These are phyloP conservation scores for Fraxinus platypoda DNA, from an alignment of 305 asterid genomes.

Conservation along the genomic window DNA sequence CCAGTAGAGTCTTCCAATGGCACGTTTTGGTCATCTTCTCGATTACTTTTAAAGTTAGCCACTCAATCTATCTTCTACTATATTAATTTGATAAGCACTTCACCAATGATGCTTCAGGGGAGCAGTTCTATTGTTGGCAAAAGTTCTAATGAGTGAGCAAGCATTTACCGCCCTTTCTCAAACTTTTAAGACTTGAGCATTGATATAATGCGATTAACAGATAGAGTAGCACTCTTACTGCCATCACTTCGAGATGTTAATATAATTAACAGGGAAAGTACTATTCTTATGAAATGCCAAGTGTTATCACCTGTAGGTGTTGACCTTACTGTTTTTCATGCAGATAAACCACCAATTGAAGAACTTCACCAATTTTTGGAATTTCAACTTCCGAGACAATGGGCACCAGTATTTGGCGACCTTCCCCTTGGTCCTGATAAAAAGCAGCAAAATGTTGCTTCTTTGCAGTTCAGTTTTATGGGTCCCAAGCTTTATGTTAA, in stretches of 20 bases:
- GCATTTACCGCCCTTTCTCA: neutral
- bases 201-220: neutral
- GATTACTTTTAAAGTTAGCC: neutral
- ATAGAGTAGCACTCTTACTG: slow-evolving; percentile 5
- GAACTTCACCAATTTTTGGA: slow-evolving; percentile 72
- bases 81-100: neutral
- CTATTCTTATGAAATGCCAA: slow-evolving; percentile 14
- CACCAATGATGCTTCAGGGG: neutral
- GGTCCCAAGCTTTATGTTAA: slow-evolving; percentile 78
- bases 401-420: slow-evolving; percentile 87
- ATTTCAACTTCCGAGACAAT: slow-evolving; percentile 75
- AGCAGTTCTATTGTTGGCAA: neutral
- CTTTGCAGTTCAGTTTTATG: slow-evolving; percentile 74
- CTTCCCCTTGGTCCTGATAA: slow-evolving; percentile 74
- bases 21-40: neutral
- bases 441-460: slow-evolving; percentile 60
- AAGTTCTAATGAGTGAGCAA: neutral
- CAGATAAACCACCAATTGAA: slow-evolving; percentile 82
- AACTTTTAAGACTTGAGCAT: neutral
- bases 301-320: neutral
- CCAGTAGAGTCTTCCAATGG: neutral
- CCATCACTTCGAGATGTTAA: slow-evolving; percentile 1
- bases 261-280: neutral
- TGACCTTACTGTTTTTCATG: slow-evolving; percentile 24
- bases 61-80: neutral